Evolutionary conservation across 2,329 filamentous ascomycete genomes (phyloP).

Genomic region (Phialophora chinensis): DNA sequence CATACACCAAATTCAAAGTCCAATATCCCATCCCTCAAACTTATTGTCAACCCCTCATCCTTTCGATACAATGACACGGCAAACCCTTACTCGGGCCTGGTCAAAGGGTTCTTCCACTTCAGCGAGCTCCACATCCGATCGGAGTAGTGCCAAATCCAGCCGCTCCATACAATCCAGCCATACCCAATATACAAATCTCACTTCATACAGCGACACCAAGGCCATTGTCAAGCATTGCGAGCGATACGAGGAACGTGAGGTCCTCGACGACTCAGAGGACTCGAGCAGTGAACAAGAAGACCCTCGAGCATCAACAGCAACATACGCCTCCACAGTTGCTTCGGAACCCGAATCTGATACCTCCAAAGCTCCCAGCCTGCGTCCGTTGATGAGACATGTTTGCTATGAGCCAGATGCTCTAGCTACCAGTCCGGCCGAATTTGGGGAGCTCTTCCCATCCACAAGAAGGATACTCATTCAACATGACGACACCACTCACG

Average conservation of each 20-base stretch:
- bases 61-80: conserved; percentile 27
- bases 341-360: conserved; percentile 69
- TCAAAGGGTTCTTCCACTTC: conserved; percentile 33
- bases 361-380: conserved; percentile 23
- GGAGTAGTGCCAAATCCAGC: conserved; percentile 31
- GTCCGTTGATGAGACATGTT: conserved; percentile 28
- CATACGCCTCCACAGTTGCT: conserved; percentile 75
- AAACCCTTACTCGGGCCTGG: conserved; percentile 21
- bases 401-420: conserved; percentile 68
- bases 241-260: conserved; percentile 24
- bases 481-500: conserved; percentile 86
- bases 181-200: conserved; percentile 37
- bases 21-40: not conserved
- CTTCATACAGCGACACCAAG: conserved; percentile 36
- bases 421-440: conserved; percentile 79
- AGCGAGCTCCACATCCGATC: conserved; percentile 31
- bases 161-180: conserved; percentile 33
- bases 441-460: conserved; percentile 85
- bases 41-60: not conserved
- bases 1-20: not conserved
- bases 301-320: conserved; percentile 70
- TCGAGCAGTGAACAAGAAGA: conserved; percentile 38
- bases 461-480: conserved; percentile 78
- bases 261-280: conserved; percentile 12
- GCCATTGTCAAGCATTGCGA: conserved; percentile 27